Evolutionary conservation across 2,329 filamentous ascomycete species (phyloP).

Genomic region (Venturia effusa): DNA sequence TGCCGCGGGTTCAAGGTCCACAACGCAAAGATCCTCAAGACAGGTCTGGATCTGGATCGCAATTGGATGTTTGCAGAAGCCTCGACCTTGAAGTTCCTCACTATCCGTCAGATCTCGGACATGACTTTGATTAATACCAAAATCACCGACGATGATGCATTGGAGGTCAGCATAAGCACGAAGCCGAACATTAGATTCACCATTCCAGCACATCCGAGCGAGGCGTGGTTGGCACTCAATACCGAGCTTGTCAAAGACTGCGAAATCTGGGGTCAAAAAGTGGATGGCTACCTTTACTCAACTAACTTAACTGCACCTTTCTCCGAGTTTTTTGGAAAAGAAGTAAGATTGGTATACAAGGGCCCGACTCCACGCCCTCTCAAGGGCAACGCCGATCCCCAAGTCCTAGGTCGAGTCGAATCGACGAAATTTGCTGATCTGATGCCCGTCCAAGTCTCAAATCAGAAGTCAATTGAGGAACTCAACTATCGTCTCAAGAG

Average conservation of each 20-base stretch:
- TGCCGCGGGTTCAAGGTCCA: conserved; percentile 50
- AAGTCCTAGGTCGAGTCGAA: conserved; percentile 43
- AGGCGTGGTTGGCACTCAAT: conserved; percentile 43
- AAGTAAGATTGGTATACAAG: conserved; percentile 51
- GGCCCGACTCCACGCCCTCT: conserved; percentile 46
- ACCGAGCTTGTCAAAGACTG: conserved; percentile 36
- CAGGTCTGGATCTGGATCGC: conserved; percentile 51
- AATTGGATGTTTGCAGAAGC: conserved; percentile 56
- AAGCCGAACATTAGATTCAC: conserved; percentile 29
- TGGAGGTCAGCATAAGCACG: conserved; percentile 39
- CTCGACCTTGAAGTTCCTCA: conserved; percentile 45
- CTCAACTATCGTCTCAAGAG: conserved; percentile 42
- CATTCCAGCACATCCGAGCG: conserved; percentile 44
- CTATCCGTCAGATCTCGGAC: conserved; percentile 47
- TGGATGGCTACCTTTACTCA: conserved; percentile 46
- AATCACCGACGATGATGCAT: conserved; percentile 28
- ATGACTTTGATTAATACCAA: conserved; percentile 53
- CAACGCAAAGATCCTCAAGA: conserved; percentile 39
- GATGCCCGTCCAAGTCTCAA: conserved; percentile 45
- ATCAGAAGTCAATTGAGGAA: conserved; percentile 45
- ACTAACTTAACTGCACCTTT: conserved; percentile 42
- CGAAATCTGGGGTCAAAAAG: conserved; percentile 48
- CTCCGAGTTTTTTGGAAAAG: conserved; percentile 43
- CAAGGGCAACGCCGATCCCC: conserved; percentile 43
- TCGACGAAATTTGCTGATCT: conserved; percentile 50